phyloP scores from a whole-genome alignment of 371 early-diverging fungal genomes.

The Apophysomyces variabilis region DNA sequence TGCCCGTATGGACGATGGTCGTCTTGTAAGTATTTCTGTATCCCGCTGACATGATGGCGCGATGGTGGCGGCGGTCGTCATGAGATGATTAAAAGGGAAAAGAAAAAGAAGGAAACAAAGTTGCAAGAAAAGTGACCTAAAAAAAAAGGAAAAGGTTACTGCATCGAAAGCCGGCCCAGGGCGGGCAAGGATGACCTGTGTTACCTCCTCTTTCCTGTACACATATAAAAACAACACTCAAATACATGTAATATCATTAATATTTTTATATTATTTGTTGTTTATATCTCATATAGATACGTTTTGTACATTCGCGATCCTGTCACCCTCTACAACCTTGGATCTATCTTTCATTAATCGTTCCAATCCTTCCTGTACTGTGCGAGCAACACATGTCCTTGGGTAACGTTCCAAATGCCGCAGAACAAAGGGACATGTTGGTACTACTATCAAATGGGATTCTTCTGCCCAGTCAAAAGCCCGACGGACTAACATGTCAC shows the following conservation, averaged over 20 bases:
- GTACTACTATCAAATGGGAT: slow-evolving; percentile 15
- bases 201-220: slow-evolving; percentile 1
- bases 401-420: slow-evolving; percentile 24
- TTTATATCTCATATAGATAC: background rate
- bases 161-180: slow-evolving; percentile 10
- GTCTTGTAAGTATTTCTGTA: slow-evolving; percentile 19
- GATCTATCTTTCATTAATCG: background rate
- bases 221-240: too few relatives aligned
- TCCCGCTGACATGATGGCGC: slow-evolving; percentile 23
- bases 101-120: slow-evolving; percentile 9
- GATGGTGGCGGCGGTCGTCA: slow-evolving; percentile 29
- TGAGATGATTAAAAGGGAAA: slow-evolving; percentile 2
- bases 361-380: slow-evolving; percentile 22
- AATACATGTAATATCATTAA: background rate
- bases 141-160: slow-evolving; percentile 6
- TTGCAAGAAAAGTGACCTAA: background rate
- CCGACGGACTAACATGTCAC: slow-evolving; percentile 21
- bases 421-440: slow-evolving; percentile 29
- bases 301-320: background rate
- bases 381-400: slow-evolving; percentile 20
- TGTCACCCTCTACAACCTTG: background rate
- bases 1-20: slow-evolving; percentile 11
- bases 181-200: slow-evolving; percentile 11
- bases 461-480: slow-evolving; percentile 31
- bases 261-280: background rate